phyloP scores from a whole-genome alignment of 441 rosid species.

The Lepidium campestre region DNA sequence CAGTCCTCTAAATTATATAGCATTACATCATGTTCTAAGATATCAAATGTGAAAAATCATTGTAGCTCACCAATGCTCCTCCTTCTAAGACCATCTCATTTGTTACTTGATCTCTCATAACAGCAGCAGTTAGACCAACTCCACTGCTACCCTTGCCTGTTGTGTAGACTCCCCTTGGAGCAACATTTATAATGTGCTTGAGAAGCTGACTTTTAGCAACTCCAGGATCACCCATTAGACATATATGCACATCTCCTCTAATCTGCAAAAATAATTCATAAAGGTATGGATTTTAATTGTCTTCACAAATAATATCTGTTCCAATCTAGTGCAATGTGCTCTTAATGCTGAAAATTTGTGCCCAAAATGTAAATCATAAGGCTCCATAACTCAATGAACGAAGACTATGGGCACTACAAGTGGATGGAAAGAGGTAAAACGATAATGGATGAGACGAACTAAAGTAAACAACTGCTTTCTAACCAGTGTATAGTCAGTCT shows the following conservation, averaged over 20 bases:
- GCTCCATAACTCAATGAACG: background rate
- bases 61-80: constrained; percentile 84
- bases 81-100: constrained; percentile 99
- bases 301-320: background rate
- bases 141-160: constrained; percentile 99
- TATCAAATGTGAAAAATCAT: background rate
- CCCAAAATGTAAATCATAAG: background rate
- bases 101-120: constrained; percentile 93
- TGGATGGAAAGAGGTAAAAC: background rate
- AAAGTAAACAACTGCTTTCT: background rate
- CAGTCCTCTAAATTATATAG: constrained; percentile 6
- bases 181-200: constrained; percentile 96
- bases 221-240: constrained; percentile 99
- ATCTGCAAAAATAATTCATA: constrained; percentile 49
- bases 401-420: background rate
- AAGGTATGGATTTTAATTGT: background rate
- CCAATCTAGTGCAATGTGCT: background rate
- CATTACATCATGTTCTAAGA: background rate
- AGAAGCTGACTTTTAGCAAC: constrained; percentile 99
- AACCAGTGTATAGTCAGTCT: background rate
- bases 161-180: constrained; percentile 96
- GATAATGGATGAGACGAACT: background rate
- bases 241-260: constrained; percentile 94
- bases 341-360: background rate
- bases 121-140: constrained; percentile 99